Evolutionary conservation across 345 rosid species (phyloP).

Genomic region (Dipteronia dyeriana): DNA sequence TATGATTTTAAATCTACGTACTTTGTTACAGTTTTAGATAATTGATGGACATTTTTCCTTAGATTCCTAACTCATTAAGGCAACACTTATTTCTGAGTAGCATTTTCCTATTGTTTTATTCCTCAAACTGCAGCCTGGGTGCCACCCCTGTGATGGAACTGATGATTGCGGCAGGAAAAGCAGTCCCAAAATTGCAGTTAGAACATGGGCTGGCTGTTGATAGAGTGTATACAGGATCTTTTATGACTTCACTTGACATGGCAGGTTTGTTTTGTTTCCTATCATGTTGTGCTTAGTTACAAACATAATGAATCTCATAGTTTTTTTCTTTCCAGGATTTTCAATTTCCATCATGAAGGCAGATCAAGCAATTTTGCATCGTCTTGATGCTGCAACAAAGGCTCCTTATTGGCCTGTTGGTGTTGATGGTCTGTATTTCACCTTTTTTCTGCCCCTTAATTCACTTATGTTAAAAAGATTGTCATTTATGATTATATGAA

Average conservation of each 20-base stretch:
- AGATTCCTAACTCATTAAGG: background rate
- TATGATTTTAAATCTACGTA: background rate
- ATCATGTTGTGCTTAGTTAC: background rate
- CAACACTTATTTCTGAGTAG: background rate
- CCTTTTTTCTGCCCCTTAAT: slow-evolving; percentile 13
- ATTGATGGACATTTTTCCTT: background rate
- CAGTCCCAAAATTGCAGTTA: slow-evolving; percentile 86
- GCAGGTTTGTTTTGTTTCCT: slow-evolving; percentile 59
- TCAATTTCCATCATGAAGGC: slow-evolving; percentile 95
- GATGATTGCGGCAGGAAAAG: slow-evolving; percentile 92
- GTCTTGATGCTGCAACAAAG: slow-evolving; percentile 87
- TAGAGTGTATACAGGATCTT: slow-evolving; percentile 95
- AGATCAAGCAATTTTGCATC: slow-evolving; percentile 61
- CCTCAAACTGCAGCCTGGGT: slow-evolving; percentile 61
- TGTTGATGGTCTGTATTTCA: slow-evolving; percentile 63
- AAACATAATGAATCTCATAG: slow-evolving; percentile 14
- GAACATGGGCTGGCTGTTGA: slow-evolving; percentile 96
- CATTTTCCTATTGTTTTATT: slow-evolving; percentile 4
- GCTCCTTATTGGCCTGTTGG: slow-evolving; percentile 97
- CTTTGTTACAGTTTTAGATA: background rate
- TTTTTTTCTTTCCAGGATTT: slow-evolving; percentile 56
- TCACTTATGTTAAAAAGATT: background rate
- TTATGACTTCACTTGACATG: slow-evolving; percentile 99
- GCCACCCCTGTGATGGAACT: slow-evolving; percentile 94
- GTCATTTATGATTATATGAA: background rate